These are phyloP conservation scores for Penicillium thymicola DNA, from an alignment of 2,329 filamentous ascomycete species.

Conservation along the genomic window DNA sequence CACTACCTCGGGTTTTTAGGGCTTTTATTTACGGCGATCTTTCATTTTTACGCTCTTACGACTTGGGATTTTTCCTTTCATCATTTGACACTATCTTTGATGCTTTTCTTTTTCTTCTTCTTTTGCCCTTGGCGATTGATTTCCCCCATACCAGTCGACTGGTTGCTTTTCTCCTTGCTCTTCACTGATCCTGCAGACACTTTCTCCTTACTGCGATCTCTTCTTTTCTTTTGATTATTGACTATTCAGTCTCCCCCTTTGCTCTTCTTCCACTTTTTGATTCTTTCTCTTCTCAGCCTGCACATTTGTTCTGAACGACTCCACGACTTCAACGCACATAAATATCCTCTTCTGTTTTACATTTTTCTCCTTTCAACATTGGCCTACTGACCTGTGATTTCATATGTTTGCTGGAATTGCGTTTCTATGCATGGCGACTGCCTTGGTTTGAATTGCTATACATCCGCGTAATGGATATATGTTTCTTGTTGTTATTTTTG, in stretches of 20 bases:
- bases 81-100: background rate
- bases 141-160: background rate
- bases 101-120: slow-evolving; percentile 3
- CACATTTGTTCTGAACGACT: background rate
- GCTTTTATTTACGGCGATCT: background rate
- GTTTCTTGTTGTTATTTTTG: background rate
- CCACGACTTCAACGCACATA: slow-evolving; percentile 4
- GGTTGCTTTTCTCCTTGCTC: background rate
- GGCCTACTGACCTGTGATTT: background rate
- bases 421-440: slow-evolving; percentile 7
- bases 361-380: background rate
- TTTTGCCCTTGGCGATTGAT: background rate
- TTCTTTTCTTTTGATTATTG: background rate
- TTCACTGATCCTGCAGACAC: background rate
- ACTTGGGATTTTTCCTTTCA: slow-evolving; percentile 4
- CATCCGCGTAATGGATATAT: slow-evolving; percentile 9
- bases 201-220: background rate
- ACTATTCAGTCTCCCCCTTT: background rate
- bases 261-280: background rate
- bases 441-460: slow-evolving; percentile 1
- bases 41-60: slow-evolving; percentile 12
- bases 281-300: background rate
- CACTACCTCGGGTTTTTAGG: slow-evolving; percentile 33
- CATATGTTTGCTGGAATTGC: background rate
- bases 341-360: slow-evolving; percentile 5